Conservation (phyloP, 163 green algal genomes). For the Chlorella variabilis region DNA sequence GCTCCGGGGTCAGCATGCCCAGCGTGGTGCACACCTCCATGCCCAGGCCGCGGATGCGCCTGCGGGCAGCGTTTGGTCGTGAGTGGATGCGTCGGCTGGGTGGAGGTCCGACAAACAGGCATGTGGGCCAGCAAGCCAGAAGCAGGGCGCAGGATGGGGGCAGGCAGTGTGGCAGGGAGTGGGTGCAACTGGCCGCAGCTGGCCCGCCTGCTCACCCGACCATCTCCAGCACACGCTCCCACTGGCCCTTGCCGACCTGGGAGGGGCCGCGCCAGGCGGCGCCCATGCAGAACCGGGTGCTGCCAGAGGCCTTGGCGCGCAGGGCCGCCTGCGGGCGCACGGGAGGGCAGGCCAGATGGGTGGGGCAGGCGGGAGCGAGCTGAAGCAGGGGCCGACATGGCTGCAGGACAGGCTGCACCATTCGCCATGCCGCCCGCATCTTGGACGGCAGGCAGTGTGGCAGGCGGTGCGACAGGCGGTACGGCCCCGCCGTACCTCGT, state of each 20-base stretch:
- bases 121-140: too few relatives aligned
- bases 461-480: too few relatives aligned
- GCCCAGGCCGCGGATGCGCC: constrained; percentile 72
- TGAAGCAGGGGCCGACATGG: too few relatives aligned
- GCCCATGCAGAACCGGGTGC: constrained; percentile 99
- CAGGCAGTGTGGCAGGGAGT: too few relatives aligned
- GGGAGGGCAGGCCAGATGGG: neutral
- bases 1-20: constrained; percentile 92
- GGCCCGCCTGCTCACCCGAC: constrained; percentile 42
- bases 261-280: constrained; percentile 95
- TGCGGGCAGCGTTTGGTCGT: too few relatives aligned
- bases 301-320: constrained; percentile 88
- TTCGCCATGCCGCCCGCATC: too few relatives aligned
- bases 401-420: too few relatives aligned
- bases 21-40: constrained; percentile 99
- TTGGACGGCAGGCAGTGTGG: too few relatives aligned
- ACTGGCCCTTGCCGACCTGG: constrained; percentile 91
- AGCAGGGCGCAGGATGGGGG: too few relatives aligned
- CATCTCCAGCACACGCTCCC: constrained; percentile 94
- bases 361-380: too few relatives aligned
- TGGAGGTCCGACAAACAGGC: too few relatives aligned
- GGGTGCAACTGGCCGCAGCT: neutral
- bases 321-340: constrained; percentile 71
- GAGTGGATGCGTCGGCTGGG: too few relatives aligned
- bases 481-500: constrained; percentile 76